Conservation (phyloP, 768 basidiomycete genomes). For the Saitozyma podzolica region DNA sequence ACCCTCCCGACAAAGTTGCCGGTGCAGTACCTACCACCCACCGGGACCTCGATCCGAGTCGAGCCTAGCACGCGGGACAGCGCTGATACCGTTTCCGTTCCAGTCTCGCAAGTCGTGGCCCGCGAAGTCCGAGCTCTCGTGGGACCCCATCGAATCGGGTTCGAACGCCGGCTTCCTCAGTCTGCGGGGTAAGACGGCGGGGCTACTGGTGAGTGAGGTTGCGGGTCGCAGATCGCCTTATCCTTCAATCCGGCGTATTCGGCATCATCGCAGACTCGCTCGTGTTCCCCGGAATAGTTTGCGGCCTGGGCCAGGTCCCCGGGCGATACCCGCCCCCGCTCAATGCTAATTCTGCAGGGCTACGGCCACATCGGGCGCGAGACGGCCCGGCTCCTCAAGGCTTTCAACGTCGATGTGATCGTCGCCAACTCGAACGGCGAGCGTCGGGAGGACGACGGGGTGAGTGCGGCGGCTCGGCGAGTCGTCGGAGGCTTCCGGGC, state of each 20-base stretch:
- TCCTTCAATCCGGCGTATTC: too few relatives aligned
- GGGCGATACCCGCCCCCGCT: not conserved
- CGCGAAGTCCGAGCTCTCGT: constrained; percentile 20
- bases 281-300: not conserved
- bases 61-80: not conserved
- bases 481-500: not conserved
- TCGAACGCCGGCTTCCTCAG: constrained; percentile 7
- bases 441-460: constrained; percentile 43
- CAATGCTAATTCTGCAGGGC: constrained; percentile 27
- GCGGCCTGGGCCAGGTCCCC: too few relatives aligned
- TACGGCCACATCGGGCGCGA: constrained; percentile 52
- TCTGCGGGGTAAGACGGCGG: constrained; percentile 48
- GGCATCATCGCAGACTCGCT: too few relatives aligned
- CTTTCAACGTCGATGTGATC: constrained; percentile 45
- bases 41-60: too few relatives aligned
- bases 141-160: constrained; percentile 3
- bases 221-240: too few relatives aligned
- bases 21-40: not conserved
- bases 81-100: constrained; percentile 2
- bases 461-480: constrained; percentile 16
- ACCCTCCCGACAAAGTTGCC: not conserved
- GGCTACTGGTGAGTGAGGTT: constrained; percentile 40
- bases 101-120: constrained; percentile 14
- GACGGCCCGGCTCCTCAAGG: constrained; percentile 47
- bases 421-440: constrained; percentile 49